Evolutionary conservation across 495 filamentous ascomycete species (phyloP).

Genomic region (Neohortaea acidophila): DNA sequence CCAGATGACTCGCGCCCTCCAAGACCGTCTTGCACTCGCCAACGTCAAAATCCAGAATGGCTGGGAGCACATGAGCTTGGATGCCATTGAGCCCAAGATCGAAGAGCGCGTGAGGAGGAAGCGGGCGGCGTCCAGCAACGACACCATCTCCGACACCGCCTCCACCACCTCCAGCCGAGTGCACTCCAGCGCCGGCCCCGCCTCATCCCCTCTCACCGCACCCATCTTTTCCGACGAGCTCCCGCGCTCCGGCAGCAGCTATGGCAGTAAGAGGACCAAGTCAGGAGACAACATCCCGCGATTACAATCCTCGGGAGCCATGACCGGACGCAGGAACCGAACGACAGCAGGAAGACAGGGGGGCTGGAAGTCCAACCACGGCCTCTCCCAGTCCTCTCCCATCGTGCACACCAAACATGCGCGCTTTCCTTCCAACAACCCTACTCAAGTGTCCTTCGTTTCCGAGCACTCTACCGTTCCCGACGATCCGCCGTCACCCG

Average conservation of each 20-base stretch:
- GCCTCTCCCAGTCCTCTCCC: slow-evolving; percentile 70
- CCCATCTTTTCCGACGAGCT: slow-evolving; percentile 57
- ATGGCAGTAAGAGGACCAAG: slow-evolving; percentile 15
- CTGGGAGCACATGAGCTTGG: slow-evolving; percentile 61
- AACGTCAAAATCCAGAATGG: slow-evolving; percentile 94
- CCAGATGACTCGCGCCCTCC: slow-evolving; percentile 79
- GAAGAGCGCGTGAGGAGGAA: slow-evolving; percentile 58
- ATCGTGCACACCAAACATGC: slow-evolving; percentile 48
- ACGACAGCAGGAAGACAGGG: slow-evolving; percentile 28
- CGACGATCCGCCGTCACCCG: slow-evolving; percentile 40
- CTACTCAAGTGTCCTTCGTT: slow-evolving; percentile 56
- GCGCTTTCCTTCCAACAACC: slow-evolving; percentile 45
- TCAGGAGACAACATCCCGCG: neutral
- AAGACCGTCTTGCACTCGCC: slow-evolving; percentile 84
- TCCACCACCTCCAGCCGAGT: slow-evolving; percentile 49
- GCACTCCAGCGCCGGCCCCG: slow-evolving; percentile 37
- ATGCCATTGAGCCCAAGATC: slow-evolving; percentile 55
- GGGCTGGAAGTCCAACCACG: slow-evolving; percentile 59
- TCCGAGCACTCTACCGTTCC: slow-evolving; percentile 53
- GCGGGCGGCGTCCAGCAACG: slow-evolving; percentile 43
- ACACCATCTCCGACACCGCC: slow-evolving; percentile 63
- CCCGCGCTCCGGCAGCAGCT: slow-evolving; percentile 38
- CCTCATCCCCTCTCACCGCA: slow-evolving; percentile 49
- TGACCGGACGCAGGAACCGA: slow-evolving; percentile 1
- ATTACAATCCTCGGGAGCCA: slow-evolving; percentile 24